Base-by-base conservation (phyloP, 225 moss, liverwort and hornwort genomes). In the Antitrichia curtipendula region DNA sequence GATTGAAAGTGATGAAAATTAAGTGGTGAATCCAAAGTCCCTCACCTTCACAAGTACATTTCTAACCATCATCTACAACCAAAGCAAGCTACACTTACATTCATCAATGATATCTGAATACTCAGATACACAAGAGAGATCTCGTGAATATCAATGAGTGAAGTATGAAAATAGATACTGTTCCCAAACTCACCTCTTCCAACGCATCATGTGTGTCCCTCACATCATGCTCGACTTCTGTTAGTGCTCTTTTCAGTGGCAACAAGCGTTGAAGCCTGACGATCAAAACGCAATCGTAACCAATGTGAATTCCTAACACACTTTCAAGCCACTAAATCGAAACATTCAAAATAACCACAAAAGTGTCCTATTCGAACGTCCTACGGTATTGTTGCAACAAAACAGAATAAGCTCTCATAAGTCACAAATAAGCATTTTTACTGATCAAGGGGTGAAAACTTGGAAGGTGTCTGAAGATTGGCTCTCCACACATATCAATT, bases 151-250 rank as follows among this genome's bases (percentile, higher is more conserved):
- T 82, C 60, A 81, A 69, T 18, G 36, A 60, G 73, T 80, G 57
- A 32, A 56, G 23, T 56, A 53, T 29, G 32, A n/a, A 83, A 83
- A 71, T 64, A 86, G 34, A 40, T 65, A 43, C 62, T 84, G 76
- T 71, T 41, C 80, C 78, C 75, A 57, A 32, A 57, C 76, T 86
- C 83, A 94, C 92, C 92, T 96, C 93, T 90, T 96, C 98, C 92
- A 98, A 81, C 34, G 98, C 96, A 81, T 93, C 91, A 89, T 98
- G 98, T 28, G 96, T 94, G 83, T 98, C 98, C 50, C 93, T 93
- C 75, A 98, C 96, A 88, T 98, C 98, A 87, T 98, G 98, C 91
- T 98, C 98, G 45, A 98, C 91, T 91, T 95, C 95, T 78, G 98
- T 98, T 28, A 98, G 93, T 75, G 96, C 94, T 88, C 96, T 86